Evolutionary conservation across 345 rosid species (phyloP).

Genomic region (Ceriops zippeliana): DNA sequence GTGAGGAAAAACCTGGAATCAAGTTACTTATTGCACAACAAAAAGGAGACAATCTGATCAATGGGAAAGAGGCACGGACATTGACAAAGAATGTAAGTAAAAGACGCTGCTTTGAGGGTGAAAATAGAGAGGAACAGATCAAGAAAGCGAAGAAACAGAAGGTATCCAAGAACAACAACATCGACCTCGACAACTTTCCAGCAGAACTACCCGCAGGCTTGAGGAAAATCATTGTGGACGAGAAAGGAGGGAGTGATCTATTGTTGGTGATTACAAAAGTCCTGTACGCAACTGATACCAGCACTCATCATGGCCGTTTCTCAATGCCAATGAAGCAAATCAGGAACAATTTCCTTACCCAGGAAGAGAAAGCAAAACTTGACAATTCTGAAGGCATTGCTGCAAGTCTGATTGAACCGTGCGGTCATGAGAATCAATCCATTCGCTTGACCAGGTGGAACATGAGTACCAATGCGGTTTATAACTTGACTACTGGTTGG

Average conservation of each 20-base stretch:
- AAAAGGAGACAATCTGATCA: no score
- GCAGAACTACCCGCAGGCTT: not conserved
- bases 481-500: not conserved
- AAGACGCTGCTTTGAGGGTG: not conserved
- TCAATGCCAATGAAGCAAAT: not conserved
- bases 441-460: not conserved
- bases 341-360: not conserved
- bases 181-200: not conserved
- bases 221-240: not conserved
- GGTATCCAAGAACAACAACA: not conserved
- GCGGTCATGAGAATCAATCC: not conserved
- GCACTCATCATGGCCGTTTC: not conserved
- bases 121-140: not conserved
- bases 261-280: not conserved
- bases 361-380: not conserved
- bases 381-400: not conserved
- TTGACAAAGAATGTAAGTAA: no score
- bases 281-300: not conserved
- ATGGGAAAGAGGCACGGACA: no score
- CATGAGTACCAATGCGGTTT: not conserved
- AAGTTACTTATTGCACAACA: no score
- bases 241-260: not conserved
- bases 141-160: not conserved
- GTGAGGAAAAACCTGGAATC: no score
- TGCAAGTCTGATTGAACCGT: not conserved